Evolutionary conservation across 2,329 filamentous ascomycete species (phyloP), one percentile per base, ranked within the genome.

Genomic region (Biscogniauxia marginata): DNA sequence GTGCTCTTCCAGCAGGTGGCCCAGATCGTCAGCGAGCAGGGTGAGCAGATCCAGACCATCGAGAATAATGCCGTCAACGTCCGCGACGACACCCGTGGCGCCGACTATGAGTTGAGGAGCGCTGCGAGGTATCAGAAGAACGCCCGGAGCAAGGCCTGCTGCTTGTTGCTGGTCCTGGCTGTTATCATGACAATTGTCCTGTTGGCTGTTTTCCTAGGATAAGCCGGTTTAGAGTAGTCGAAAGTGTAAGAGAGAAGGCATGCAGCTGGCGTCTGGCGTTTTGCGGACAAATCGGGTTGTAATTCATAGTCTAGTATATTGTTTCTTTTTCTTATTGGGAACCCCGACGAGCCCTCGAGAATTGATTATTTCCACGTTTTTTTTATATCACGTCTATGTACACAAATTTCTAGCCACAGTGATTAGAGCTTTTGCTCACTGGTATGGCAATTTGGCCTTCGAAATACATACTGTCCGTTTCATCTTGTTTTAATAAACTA

Each of bases 1-100:
- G 95, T 98, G 69, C 82, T 99, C 46, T 99, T 99, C 80, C 84
- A 93, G 61, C 93, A 99, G 77, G 92, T 99, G n/a, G 95, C 93
- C 48, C 92, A 96, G 73, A 97, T 99, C 73, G 93, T 99, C 50
- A 86, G 86, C 59, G 93, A 98, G 75, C 95, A 99, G 76, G 95
- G 95, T 50, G 90, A 91, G 65, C 85, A 90, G 74, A 79, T 99
- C 24, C 89, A 93, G 69, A 90, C 90, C 18, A 96, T 99, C 67
- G 87, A 86, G 60, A 88, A 91, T 65, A 97, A 97, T 66, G 91
- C 98, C 6, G 86, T 95, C 72, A 87, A 87, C 60, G 90, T 93
- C 47, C 84, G 88, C 59, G 85, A 88, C 57, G 88, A 96, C 69
- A 96, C 92, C 11, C 81, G 86, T 53, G 91, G 91, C 43, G 96